phyloP scores from a whole-genome alignment of 257 asterid genomes.

The Rhazya stricta region DNA sequence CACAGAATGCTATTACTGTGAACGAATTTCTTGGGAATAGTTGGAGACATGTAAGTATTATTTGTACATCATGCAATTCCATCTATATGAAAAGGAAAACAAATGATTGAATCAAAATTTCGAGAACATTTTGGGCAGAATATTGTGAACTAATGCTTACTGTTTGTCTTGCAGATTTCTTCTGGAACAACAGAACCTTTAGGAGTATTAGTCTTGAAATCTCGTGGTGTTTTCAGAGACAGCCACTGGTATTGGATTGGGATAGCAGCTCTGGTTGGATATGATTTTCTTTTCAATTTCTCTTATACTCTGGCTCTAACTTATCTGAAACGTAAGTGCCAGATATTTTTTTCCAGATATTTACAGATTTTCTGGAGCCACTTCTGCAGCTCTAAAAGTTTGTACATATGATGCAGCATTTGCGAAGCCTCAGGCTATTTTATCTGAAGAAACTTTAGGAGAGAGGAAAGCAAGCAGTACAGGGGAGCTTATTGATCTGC shows the following conservation, averaged over 20 bases:
- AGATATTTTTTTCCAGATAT: background rate
- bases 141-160: background rate
- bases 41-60: slow-evolving; percentile 40
- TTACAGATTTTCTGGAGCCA: background rate
- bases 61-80: background rate
- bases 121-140: background rate
- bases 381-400: background rate
- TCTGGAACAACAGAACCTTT: slow-evolving; percentile 46
- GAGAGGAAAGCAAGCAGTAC: slow-evolving; percentile 41
- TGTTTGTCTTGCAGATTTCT: slow-evolving; percentile 32
- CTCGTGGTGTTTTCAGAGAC: slow-evolving; percentile 59
- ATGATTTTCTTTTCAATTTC: slow-evolving; percentile 51
- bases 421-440: slow-evolving; percentile 58
- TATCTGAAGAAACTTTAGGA: slow-evolving; percentile 31
- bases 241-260: slow-evolving; percentile 85
- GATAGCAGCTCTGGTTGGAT: slow-evolving; percentile 54
- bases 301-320: slow-evolving; percentile 47
- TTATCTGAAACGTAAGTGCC: slow-evolving; percentile 61
- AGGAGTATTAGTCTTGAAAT: slow-evolving; percentile 49
- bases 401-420: slow-evolving; percentile 47
- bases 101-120: background rate
- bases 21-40: slow-evolving; percentile 78
- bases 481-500: slow-evolving; percentile 29
- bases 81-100: background rate
- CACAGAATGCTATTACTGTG: slow-evolving; percentile 77